A percentile compares a stretch with the other conserved stretches of the same genome.
These are phyloP conservation scores for Tetracladium setigerum DNA, from an alignment of 495 filamentous ascomycete species.

Conservation along the genomic window DNA sequence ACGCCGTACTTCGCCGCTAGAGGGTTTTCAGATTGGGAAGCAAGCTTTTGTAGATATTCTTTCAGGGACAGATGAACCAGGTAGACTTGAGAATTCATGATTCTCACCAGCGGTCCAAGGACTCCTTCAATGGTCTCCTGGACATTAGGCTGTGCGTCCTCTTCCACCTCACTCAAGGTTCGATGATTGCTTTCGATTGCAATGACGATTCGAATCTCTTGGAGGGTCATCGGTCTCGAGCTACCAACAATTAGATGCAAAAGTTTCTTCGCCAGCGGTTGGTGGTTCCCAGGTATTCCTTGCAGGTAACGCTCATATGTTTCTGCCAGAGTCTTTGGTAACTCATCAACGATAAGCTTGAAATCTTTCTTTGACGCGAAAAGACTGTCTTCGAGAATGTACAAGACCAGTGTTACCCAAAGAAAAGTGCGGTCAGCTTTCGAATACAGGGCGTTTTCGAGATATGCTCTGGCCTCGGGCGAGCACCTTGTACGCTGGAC, in stretches of 20 bases:
- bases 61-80: constrained; percentile 22
- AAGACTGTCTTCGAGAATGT: constrained; percentile 6
- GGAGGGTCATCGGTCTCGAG: constrained; percentile 9
- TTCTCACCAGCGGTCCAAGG: constrained; percentile 16
- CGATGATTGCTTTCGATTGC: constrained; percentile 5
- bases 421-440: constrained; percentile 20
- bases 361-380: constrained; percentile 11
- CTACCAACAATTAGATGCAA: constrained; percentile 16
- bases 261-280: constrained; percentile 3
- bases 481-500: constrained; percentile 3
- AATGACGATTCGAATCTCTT: constrained; percentile 18
- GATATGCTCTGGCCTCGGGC: constrained; percentile 2
- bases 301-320: constrained; percentile 16
- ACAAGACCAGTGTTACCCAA: constrained; percentile 20
- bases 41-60: constrained; percentile 14
- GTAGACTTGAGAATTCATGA: constrained; percentile 11
- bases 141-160: constrained; percentile 9
- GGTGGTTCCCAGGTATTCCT: constrained; percentile 5
- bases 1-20: constrained; percentile 6
- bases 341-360: constrained; percentile 8
- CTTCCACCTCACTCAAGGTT: neutral
- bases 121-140: constrained; percentile 11
- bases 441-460: constrained; percentile 10
- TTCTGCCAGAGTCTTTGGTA: constrained; percentile 10
- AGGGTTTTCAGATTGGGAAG: neutral